Evolutionary conservation across 2,329 filamentous ascomycete species (phyloP), one percentile per base, ranked within the genome.

Genomic region (Calonectria leucothoes): DNA sequence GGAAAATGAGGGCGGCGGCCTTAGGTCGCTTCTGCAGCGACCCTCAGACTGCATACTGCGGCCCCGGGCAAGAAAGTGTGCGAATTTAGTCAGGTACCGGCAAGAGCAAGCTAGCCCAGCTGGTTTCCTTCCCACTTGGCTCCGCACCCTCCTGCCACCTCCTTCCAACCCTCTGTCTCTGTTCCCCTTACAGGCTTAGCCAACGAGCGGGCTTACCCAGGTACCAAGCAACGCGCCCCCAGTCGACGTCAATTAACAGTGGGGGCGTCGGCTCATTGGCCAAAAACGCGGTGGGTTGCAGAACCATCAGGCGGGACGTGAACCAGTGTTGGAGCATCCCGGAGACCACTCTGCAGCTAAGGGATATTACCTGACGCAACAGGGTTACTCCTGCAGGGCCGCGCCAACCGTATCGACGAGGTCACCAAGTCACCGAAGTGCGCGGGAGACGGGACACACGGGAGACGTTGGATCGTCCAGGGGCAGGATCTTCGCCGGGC

Each of bases 291-390:
- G 71, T 77, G 75, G 74, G 73, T 59, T 73, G 65, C 52, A 70
- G 65, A 68, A 65, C 55, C 55, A 68, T 35, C 42, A 59, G 69
- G 67, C 66, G 75, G 71, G 69, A 70, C 70, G 64, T 70, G 76
- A 80, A 71, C 79, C 79, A 81, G 76, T 81, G 68, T 77, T 81
- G 74, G 78, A 77, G 76, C 79, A 76, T 78, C 75, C 78, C 76
- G 66, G 74, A 76, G 71, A 64, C 76, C 68, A 74, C 67, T 77
- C 76, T 82, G 79, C 79, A 81, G 72, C 80, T 81, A 82, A 71
- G 77, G 79, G 79, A 82, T 79, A 82, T 82, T 82, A 81, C 78
- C 78, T 78, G 75, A 76, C 72, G 79, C 78, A 78, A 66, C 79
- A 79, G 76, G 79, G 80, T 75, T 81, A 75, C 77, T 80, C 78